Base-by-base conservation (phyloP, 768 basidiomycete genomes). In the Fomitopsis serialis region DNA sequence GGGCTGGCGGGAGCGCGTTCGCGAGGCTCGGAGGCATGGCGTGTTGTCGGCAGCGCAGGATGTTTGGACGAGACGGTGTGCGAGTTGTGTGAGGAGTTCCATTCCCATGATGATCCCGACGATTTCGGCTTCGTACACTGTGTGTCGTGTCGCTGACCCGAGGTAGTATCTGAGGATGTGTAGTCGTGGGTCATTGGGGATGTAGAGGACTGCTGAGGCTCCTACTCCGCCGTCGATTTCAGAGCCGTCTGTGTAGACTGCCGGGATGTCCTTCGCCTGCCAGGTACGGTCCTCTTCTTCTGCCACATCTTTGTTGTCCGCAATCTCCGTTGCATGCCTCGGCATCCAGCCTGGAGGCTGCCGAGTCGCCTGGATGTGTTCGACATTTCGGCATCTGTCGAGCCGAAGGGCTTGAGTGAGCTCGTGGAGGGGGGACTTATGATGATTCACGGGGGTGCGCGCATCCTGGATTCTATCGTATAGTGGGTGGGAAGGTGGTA, bases 201-300 rank as follows among this genome's bases (percentile, higher is more conserved):
- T 42, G 45, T 54, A 52, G 8, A 68, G 48, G 2, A 70, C 64
- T 21, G 67, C 70, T 13, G 64, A 61, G 7, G 63, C 70, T 2
- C 70, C 69, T 6, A 70, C 59, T 15, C 55, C 54, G 2, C 64
- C 61, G 3, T 65, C 53, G 15, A 60, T 37, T 0, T 56, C 64
- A 9, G 64, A 71, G 2, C 70, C 67, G 42, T 70, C 69, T 2
- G 68, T 59, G 53, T 66, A 70, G 0, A 70, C 11, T 52, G 37
- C 0, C 56, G 42, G 0, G 52, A 53, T 9, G 45, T 32, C 0
- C 34, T 12, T 15, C 19, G 24, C 29, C 11, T 25, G n/a, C 50
- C 56, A 57, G 4, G 11, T 5, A 2, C 6, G 9, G 4, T 57
- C 57, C 0, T 58, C 48, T 40, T 29, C 44, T 12, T 25, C 8